Percentiles rank a stretch among this genome's conserved stretches.
These are phyloP conservation scores for Macrophomina tecta DNA, from an alignment of 2,329 filamentous ascomycete genomes.

Conservation along the genomic window DNA sequence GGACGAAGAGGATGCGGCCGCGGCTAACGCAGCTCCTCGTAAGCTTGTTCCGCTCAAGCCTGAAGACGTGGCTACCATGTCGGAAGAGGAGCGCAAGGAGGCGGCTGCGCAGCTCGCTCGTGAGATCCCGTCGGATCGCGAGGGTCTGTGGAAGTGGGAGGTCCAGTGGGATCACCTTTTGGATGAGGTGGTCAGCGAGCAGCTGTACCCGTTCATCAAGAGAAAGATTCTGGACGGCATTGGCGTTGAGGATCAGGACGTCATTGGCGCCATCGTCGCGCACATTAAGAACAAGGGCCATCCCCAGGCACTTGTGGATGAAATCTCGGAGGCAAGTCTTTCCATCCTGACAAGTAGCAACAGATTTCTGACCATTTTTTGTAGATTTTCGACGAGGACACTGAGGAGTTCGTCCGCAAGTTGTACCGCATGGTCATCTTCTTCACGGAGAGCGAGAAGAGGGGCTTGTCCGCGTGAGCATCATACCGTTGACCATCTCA, in stretches of 20 bases:
- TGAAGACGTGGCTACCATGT: constrained; percentile 60
- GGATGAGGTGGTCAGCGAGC: constrained; percentile 78
- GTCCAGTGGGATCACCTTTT: constrained; percentile 93
- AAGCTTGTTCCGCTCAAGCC: constrained; percentile 64
- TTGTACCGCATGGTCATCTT: constrained; percentile 77
- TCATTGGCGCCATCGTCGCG: constrained; percentile 91
- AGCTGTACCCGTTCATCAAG: constrained; percentile 92
- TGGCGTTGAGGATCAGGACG: constrained; percentile 92
- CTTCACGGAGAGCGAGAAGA: constrained; percentile 27
- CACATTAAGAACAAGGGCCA: constrained; percentile 77
- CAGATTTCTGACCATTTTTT: constrained; percentile 42
- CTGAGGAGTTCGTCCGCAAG: constrained; percentile 92
- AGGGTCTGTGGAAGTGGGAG: constrained; percentile 88
- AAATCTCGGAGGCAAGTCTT: constrained; percentile 76
- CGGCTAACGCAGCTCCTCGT: constrained; percentile 68
- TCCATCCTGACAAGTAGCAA: neutral
- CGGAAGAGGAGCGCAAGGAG: constrained; percentile 85
- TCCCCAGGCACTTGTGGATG: constrained; percentile 81
- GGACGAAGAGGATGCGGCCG: constrained; percentile 80
- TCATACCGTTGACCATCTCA: constrained; percentile 56
- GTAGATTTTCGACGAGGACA: constrained; percentile 90
- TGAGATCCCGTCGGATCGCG: constrained; percentile 87
- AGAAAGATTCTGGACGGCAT: constrained; percentile 98
- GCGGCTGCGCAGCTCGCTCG: constrained; percentile 81
- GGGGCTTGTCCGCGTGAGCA: constrained; percentile 19